These are phyloP conservation scores for Dendrobium nobile DNA, from an alignment of 106 monocot species.

Conservation along the genomic window DNA sequence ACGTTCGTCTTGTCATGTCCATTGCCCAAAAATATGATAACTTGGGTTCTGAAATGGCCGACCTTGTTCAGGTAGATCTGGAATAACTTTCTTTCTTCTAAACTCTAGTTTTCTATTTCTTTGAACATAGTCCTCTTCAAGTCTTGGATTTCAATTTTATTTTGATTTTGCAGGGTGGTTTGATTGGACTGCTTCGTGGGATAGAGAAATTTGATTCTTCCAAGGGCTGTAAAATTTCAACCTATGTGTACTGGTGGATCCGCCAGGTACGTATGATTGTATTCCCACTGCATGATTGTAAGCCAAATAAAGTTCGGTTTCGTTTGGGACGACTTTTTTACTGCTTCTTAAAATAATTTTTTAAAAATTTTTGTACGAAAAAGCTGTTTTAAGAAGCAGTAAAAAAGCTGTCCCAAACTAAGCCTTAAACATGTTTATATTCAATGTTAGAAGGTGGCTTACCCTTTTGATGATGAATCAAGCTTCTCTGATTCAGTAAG, in stretches of 20 bases:
- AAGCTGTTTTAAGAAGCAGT: too few species aligned
- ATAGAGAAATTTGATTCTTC: conserved; percentile 98
- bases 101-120: background rate
- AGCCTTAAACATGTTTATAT: background rate
- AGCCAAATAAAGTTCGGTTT: background rate
- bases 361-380: too few species aligned
- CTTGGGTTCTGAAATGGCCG: conserved; percentile 84
- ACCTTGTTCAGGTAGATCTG: conserved; percentile 74
- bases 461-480: background rate
- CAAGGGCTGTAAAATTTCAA: conserved; percentile 88
- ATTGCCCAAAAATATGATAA: conserved; percentile 96
- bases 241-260: conserved; percentile 99
- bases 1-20: conserved; percentile 88
- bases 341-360: too few species aligned
- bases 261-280: conserved; percentile 53
- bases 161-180: conserved; percentile 55
- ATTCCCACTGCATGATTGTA: background rate
- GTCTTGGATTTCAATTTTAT: background rate
- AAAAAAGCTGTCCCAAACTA: too few species aligned
- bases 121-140: too few species aligned
- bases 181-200: conserved; percentile 87
- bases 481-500: background rate
- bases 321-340: too few species aligned
- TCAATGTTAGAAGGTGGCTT: background rate
- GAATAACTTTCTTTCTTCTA: background rate